Conservation (phyloP, 2,329 filamentous ascomycete genomes). For the Curvularia hawaiiensis region DNA sequence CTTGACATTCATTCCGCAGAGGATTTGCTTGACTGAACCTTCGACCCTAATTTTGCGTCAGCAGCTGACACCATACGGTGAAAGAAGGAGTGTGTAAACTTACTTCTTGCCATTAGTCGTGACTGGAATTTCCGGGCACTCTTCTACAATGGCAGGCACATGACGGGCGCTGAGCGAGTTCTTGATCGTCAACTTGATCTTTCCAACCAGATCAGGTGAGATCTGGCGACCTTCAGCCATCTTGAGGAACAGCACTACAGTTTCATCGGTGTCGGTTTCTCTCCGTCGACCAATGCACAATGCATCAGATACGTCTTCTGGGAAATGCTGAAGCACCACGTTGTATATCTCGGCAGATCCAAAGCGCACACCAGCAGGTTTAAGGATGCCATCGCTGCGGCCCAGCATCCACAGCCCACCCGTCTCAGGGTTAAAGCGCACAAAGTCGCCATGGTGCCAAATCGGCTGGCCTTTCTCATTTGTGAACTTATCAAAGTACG, state of each 20-base stretch:
- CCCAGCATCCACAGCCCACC: constrained; percentile 90
- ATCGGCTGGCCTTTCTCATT: constrained; percentile 52
- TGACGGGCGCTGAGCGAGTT: constrained; percentile 85
- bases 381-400: constrained; percentile 88
- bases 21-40: constrained; percentile 93
- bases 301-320: constrained; percentile 78
- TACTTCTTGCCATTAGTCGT: constrained; percentile 96
- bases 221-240: constrained; percentile 67
- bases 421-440: constrained; percentile 71
- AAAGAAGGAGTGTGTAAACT: constrained; percentile 34
- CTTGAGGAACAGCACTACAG: constrained; percentile 86
- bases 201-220: constrained; percentile 62
- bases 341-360: constrained; percentile 97
- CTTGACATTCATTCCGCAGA: constrained; percentile 85
- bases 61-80: neutral
- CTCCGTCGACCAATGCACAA: constrained; percentile 82
- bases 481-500: constrained; percentile 86
- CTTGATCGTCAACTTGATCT: constrained; percentile 72
- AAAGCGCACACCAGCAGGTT: constrained; percentile 89
- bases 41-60: constrained; percentile 68
- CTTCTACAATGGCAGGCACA: constrained; percentile 82
- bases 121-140: constrained; percentile 84
- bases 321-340: constrained; percentile 83
- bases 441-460: constrained; percentile 97
- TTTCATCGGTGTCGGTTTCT: constrained; percentile 77